Evolutionary conservation across 768 basidiomycete species (phyloP).

Genomic region (Rhizopogon salebrosus): DNA sequence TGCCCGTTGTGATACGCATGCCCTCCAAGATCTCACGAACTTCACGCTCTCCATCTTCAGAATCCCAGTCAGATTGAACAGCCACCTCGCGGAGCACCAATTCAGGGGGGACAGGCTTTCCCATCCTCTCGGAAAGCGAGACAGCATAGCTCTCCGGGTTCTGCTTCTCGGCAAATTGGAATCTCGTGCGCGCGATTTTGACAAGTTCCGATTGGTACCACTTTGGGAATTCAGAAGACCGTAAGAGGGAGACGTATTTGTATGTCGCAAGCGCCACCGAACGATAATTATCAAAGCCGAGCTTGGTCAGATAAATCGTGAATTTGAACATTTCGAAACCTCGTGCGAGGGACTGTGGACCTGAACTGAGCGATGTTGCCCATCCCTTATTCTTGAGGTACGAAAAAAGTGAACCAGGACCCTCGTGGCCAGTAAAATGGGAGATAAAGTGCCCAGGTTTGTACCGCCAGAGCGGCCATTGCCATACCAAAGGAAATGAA

Average conservation of each 20-base stretch:
- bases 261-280: slow-evolving; percentile 63
- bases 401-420: slow-evolving; percentile 84
- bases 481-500: slow-evolving; percentile 70
- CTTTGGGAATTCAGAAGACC: slow-evolving; percentile 52
- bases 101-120: slow-evolving; percentile 78
- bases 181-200: slow-evolving; percentile 64
- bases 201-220: slow-evolving; percentile 76
- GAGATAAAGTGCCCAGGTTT: slow-evolving; percentile 75
- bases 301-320: slow-evolving; percentile 73
- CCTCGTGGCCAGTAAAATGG: slow-evolving; percentile 89
- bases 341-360: slow-evolving; percentile 64
- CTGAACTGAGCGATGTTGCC: slow-evolving; percentile 70
- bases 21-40: slow-evolving; percentile 57
- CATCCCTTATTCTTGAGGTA: slow-evolving; percentile 88
- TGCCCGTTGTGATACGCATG: slow-evolving; percentile 52
- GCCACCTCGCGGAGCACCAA: slow-evolving; percentile 66
- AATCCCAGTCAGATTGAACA: slow-evolving; percentile 71
- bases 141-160: slow-evolving; percentile 77
- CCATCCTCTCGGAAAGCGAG: slow-evolving; percentile 68
- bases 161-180: slow-evolving; percentile 84
- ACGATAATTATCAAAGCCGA: slow-evolving; percentile 82
- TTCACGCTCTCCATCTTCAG: slow-evolving; percentile 40
- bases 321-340: slow-evolving; percentile 90
- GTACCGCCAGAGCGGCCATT: slow-evolving; percentile 68
- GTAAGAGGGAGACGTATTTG: slow-evolving; percentile 74